A percentile compares a stretch with the other conserved stretches of the same genome.
phyloP scores from a whole-genome alignment of 129 eudicot genomes.

The Dittrichia graveolens region DNA sequence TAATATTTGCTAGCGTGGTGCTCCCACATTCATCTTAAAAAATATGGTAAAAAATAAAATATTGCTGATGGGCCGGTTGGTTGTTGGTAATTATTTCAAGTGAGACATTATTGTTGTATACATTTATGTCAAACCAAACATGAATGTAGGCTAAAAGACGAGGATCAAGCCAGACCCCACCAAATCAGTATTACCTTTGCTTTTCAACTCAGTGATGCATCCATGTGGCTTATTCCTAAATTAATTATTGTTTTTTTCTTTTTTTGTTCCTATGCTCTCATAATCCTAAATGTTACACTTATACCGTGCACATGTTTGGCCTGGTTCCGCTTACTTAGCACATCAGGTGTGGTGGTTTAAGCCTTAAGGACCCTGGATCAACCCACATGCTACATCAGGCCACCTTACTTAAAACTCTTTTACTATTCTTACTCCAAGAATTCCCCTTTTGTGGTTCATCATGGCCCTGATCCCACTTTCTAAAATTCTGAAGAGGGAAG shows the following conservation, averaged over 20 bases:
- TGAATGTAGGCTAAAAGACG: background rate
- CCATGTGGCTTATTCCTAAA: background rate
- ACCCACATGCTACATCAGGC: too few species aligned
- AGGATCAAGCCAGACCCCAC: slow-evolving; percentile 21
- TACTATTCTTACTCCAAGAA: too few species aligned
- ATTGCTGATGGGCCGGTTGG: too few species aligned
- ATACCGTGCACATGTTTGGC: too few species aligned
- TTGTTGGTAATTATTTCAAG: slow-evolving; percentile 8
- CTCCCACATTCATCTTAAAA: background rate
- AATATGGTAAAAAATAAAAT: background rate
- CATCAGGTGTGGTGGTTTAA: too few species aligned
- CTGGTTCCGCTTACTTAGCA: too few species aligned
- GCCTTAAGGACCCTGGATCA: too few species aligned
- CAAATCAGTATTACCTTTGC: slow-evolving; percentile 18
- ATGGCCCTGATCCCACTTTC: too few species aligned
- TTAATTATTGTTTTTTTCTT: background rate
- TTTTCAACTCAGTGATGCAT: slow-evolving; percentile 10
- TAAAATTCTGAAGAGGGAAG: too few species aligned
- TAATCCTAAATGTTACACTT: background rate
- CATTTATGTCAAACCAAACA: slow-evolving; percentile 26
- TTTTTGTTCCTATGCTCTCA: background rate
- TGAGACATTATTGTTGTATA: slow-evolving; percentile 22
- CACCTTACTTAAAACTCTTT: too few species aligned
- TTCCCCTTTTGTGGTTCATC: too few species aligned
- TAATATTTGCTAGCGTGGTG: too few species aligned